These are phyloP conservation scores for Yarrowia sp. DNA, from an alignment of 805 yeast species.

Conservation along the genomic window DNA sequence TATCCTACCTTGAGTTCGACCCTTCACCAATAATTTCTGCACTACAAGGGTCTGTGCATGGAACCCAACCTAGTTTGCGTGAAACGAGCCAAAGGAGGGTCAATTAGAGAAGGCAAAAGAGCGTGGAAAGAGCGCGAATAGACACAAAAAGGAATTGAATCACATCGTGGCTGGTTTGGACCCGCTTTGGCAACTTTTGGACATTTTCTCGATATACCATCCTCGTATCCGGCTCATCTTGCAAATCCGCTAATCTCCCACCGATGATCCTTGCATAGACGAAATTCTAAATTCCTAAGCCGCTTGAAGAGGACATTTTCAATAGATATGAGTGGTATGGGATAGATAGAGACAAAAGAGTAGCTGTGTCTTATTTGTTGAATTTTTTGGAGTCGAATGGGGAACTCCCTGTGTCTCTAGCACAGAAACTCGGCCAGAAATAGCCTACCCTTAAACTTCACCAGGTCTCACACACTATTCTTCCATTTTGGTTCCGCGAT, in stretches of 20 bases:
- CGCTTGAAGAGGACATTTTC: not conserved
- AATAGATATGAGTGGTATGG: too few relatives aligned
- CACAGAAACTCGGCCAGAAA: not conserved
- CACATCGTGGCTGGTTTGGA: too few relatives aligned
- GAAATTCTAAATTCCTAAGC: not conserved
- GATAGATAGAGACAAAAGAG: not conserved
- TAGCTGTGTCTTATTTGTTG: not conserved
- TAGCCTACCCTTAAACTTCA: not conserved
- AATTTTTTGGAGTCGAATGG: not conserved
- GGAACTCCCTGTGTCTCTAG: not conserved
- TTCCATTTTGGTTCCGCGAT: not conserved
- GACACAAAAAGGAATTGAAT: too few relatives aligned
- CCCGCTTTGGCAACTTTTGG: too few relatives aligned
- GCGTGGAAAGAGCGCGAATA: not conserved
- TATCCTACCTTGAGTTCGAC: not conserved
- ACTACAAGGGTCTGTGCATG: slow-evolving; percentile 24
- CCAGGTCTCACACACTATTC: not conserved
- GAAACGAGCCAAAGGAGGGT: not conserved
- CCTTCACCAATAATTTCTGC: not conserved
- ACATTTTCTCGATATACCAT: not conserved
- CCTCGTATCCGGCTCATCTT: not conserved
- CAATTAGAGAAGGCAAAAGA: too few relatives aligned
- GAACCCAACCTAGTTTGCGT: slow-evolving; percentile 2
- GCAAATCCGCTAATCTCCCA: slow-evolving; percentile 8
- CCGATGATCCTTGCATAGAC: slow-evolving; percentile 4